Evolutionary conservation across 169 alveolate genomes (phyloP).

Genomic region (Cryptosporidium ubiquitum): DNA sequence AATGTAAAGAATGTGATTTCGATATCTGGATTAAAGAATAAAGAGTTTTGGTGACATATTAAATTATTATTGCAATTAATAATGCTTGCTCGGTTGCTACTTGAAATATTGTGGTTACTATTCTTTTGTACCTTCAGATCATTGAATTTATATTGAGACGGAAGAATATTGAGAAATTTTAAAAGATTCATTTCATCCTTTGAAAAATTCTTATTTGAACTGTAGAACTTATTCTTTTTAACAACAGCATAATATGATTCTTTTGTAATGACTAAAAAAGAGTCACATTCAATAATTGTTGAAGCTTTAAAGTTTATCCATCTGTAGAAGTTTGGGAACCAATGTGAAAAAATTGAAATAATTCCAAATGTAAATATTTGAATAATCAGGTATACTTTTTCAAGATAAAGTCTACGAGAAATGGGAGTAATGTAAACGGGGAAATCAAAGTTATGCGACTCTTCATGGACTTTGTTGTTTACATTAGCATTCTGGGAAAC

Average conservation of each 20-base stretch:
- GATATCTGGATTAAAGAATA: not conserved
- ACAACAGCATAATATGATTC: constrained; percentile 33
- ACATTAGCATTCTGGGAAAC: not conserved
- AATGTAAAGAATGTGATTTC: constrained; percentile 33
- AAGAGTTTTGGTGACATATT: not conserved
- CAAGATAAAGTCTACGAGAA: constrained; percentile 11
- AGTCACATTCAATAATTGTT: constrained; percentile 49
- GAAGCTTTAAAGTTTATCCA: constrained; percentile 52
- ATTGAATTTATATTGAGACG: constrained; percentile 21
- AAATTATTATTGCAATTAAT: not conserved
- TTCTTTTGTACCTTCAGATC: not conserved
- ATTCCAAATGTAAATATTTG: constrained; percentile 36
- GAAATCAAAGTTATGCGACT: constrained; percentile 11
- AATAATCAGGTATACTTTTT: constrained; percentile 2
- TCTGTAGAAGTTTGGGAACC: constrained; percentile 59
- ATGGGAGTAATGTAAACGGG: constrained; percentile 42
- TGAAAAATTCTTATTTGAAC: not conserved
- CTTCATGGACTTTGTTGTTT: not conserved
- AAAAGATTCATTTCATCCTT: constrained; percentile 27
- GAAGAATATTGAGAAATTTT: constrained; percentile 21
- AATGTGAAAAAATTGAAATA: constrained; percentile 34
- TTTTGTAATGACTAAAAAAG: constrained; percentile 42
- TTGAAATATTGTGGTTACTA: not conserved
- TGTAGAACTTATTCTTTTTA: constrained; percentile 5
- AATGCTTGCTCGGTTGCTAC: constrained; percentile 6